phyloP scores from a whole-genome alignment of 805 yeast genomes.

The Yamadazyma paraphyllophila region DNA sequence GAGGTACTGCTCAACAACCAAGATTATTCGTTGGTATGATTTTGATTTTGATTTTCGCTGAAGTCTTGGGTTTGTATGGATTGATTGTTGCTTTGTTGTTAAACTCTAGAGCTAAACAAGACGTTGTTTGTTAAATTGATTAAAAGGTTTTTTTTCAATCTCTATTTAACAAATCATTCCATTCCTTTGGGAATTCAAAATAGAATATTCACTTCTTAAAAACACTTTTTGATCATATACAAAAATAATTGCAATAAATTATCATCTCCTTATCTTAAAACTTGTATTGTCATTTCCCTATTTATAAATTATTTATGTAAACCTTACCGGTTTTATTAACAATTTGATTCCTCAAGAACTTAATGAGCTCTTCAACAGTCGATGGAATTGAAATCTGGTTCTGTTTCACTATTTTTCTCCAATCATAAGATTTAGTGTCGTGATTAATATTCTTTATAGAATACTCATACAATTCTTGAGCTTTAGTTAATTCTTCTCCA shows the following conservation, averaged over 20 bases:
- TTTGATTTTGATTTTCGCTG: slow-evolving; percentile 97
- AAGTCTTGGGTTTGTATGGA: slow-evolving; percentile 97
- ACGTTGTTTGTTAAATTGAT: slow-evolving; percentile 70
- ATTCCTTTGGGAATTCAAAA: slow-evolving; percentile 50
- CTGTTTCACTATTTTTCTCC: slow-evolving; percentile 26
- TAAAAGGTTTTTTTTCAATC: slow-evolving; percentile 59
- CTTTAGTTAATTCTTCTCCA: slow-evolving; percentile 25
- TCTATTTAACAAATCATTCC: slow-evolving; percentile 24
- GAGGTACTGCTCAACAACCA: slow-evolving; percentile 98
- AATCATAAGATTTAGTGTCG: slow-evolving; percentile 26
- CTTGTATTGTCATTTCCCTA: no score
- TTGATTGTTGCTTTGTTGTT: slow-evolving; percentile 95
- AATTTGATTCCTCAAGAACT: slow-evolving; percentile 30
- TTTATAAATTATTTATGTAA: slow-evolving; percentile 21
- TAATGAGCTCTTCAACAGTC: slow-evolving; percentile 23
- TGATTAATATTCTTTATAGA: slow-evolving; percentile 22
- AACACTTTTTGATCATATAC: not conserved
- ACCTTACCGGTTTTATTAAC: slow-evolving; percentile 34
- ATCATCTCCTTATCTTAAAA: not conserved
- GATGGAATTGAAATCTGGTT: slow-evolving; percentile 20
- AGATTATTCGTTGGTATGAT: slow-evolving; percentile 98
- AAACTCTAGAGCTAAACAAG: slow-evolving; percentile 97
- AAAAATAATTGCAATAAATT: slow-evolving; percentile 1
- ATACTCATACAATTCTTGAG: slow-evolving; percentile 30
- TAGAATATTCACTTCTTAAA: slow-evolving; percentile 9